phyloP scores from a whole-genome alignment of 192 early-diverging fungal species.

The Backusella psychrophila region DNA sequence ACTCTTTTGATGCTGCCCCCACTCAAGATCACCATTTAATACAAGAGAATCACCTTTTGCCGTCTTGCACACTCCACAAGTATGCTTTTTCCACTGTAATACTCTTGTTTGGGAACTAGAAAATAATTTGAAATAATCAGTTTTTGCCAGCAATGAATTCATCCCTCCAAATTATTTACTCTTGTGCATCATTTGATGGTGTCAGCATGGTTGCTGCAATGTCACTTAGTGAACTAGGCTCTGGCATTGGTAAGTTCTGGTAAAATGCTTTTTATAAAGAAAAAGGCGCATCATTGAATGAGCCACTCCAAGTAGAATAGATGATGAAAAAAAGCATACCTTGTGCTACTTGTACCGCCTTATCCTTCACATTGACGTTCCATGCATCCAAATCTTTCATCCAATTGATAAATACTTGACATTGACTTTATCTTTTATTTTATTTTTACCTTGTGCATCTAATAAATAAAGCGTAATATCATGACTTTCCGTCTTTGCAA shows the following conservation, averaged over 20 bases:
- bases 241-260: slow-evolving; percentile 30
- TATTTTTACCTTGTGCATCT: slow-evolving; percentile 61
- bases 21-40: slow-evolving; percentile 75
- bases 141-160: no score
- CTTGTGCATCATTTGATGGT: slow-evolving; percentile 18
- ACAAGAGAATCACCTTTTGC: slow-evolving; percentile 37
- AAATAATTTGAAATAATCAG: background rate
- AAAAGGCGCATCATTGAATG: no score
- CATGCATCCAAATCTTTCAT: slow-evolving; percentile 49
- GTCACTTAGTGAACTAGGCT: slow-evolving; percentile 28
- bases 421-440: background rate
- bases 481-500: slow-evolving; percentile 31
- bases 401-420: background rate
- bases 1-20: slow-evolving; percentile 70
- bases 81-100: slow-evolving; percentile 64
- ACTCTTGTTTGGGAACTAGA: slow-evolving; percentile 32
- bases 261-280: slow-evolving; percentile 37
- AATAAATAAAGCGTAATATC: slow-evolving; percentile 58
- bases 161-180: slow-evolving; percentile 28
- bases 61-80: slow-evolving; percentile 67
- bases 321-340: slow-evolving; percentile 19
- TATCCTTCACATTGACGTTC: slow-evolving; percentile 51
- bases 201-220: slow-evolving; percentile 41
- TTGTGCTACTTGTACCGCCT: slow-evolving; percentile 54
- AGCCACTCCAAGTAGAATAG: no score